These are phyloP conservation scores for Rhinocladiella similis DNA, from an alignment of 2,329 filamentous ascomycete genomes.

Conservation along the genomic window DNA sequence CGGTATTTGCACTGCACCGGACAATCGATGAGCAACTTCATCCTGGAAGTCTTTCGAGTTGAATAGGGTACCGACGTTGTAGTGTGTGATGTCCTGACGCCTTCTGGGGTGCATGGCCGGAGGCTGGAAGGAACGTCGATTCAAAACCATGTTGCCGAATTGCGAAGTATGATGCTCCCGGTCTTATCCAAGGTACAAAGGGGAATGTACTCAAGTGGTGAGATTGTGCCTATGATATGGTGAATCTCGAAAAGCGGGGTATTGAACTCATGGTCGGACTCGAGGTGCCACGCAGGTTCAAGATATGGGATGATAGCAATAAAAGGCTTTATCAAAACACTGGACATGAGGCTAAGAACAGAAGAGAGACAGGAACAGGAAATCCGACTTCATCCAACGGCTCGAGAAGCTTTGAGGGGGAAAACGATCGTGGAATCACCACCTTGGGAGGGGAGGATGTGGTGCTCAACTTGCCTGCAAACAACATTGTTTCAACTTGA, in stretches of 20 bases:
- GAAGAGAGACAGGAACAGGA: no score
- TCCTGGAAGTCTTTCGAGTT: constrained; percentile 20
- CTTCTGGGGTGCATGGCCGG: constrained; percentile 19
- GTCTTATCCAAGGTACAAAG: neutral
- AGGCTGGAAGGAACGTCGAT: constrained; percentile 13
- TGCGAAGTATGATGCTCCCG: neutral
- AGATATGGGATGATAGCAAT: no score
- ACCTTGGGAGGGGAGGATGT: no score
- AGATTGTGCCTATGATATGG: neutral
- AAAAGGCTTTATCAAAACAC: no score
- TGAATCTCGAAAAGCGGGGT: neutral
- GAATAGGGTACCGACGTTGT: constrained; percentile 21
- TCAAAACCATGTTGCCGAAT: constrained; percentile 16
- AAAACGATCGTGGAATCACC: no score
- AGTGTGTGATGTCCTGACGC: constrained; percentile 16
- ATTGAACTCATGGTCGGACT: neutral
- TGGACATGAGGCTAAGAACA: no score
- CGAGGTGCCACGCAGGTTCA: neutral
- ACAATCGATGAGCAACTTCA: constrained; percentile 32
- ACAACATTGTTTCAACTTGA: no score
- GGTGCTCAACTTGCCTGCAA: no score
- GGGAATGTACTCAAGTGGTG: neutral
- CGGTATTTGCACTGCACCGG: constrained; percentile 54
- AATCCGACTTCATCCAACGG: no score
- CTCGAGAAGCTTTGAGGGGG: no score